These are phyloP conservation scores for Alternaria arborescens DNA, from an alignment of 2,329 filamentous ascomycete species.

Conservation along the genomic window DNA sequence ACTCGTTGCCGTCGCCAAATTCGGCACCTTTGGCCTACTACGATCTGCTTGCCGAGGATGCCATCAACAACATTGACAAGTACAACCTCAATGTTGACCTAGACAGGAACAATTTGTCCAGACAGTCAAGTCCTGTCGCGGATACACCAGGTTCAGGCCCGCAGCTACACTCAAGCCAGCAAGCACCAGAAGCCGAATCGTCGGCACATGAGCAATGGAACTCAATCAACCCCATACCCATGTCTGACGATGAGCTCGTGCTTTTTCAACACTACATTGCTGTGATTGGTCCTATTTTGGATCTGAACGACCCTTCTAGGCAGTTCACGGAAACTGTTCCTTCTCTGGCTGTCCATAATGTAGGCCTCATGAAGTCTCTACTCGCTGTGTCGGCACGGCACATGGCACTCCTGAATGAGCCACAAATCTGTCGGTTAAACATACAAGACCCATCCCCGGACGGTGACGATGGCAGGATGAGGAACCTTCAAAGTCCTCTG, in stretches of 20 bases:
- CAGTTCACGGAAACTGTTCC: slow-evolving; percentile 50
- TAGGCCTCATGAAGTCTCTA: slow-evolving; percentile 66
- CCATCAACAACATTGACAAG: slow-evolving; percentile 48
- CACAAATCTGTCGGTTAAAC: slow-evolving; percentile 32
- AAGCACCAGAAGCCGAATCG: slow-evolving; percentile 7
- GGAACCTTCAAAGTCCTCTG: slow-evolving; percentile 38
- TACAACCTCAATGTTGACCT: slow-evolving; percentile 46
- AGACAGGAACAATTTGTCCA: slow-evolving; percentile 35
- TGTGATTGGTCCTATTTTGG: slow-evolving; percentile 52
- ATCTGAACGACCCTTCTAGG: slow-evolving; percentile 55
- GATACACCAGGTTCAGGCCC: slow-evolving; percentile 27
- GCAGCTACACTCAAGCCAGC: slow-evolving; percentile 18
- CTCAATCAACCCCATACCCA: slow-evolving; percentile 27
- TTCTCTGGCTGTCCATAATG: slow-evolving; percentile 58
- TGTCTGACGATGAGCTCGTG: slow-evolving; percentile 50
- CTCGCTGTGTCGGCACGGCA: slow-evolving; percentile 65
- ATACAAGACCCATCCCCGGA: slow-evolving; percentile 39
- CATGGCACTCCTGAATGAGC: slow-evolving; percentile 52
- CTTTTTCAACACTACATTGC: slow-evolving; percentile 54
- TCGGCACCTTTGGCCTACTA: slow-evolving; percentile 60
- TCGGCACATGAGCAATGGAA: slow-evolving; percentile 39
- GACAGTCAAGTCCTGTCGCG: slow-evolving; percentile 35
- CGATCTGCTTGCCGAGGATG: slow-evolving; percentile 57
- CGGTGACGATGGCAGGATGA: slow-evolving; percentile 16
- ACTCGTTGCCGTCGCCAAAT: slow-evolving; percentile 52